Evolutionary conservation across 2,329 filamentous ascomycete species (phyloP).

Genomic region (Apiospora kogelbergensis): DNA sequence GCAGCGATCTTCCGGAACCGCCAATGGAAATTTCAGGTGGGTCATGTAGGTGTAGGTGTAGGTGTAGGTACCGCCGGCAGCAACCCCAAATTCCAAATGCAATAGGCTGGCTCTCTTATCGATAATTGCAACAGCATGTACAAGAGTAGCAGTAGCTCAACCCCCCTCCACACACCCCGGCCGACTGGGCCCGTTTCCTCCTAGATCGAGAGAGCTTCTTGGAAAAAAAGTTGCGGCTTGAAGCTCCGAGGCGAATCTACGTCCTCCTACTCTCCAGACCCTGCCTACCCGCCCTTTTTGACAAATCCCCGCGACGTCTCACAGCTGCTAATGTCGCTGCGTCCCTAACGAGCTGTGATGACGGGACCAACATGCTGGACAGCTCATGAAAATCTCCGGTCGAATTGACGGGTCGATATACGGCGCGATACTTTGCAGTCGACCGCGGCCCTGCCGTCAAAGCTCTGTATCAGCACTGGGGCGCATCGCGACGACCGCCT

Average conservation of each 20-base stretch:
- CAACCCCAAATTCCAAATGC: neutral
- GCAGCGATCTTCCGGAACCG: constrained; percentile 2
- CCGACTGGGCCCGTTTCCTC: neutral
- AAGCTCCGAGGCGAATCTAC: neutral
- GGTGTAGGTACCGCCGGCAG: neutral
- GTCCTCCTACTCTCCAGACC: neutral
- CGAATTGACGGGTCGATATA: constrained; percentile 61
- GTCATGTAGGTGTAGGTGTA: neutral
- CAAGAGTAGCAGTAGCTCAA: neutral
- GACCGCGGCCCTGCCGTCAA: constrained; percentile 34
- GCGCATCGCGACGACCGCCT: constrained; percentile 10
- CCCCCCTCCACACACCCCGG: no score
- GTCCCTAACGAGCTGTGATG: constrained; percentile 28
- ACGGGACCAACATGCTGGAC: constrained; percentile 39
- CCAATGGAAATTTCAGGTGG: constrained; percentile 4
- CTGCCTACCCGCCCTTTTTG: neutral
- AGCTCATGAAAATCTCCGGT: constrained; percentile 60
- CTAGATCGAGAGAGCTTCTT: constrained; percentile 5
- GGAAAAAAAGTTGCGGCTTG: constrained; percentile 8
- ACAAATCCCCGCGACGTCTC: neutral
- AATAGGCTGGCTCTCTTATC: neutral
- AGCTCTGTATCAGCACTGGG: constrained; percentile 14
- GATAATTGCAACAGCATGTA: neutral
- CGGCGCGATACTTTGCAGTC: constrained; percentile 52
- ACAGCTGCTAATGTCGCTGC: constrained; percentile 12